phyloP scores from a whole-genome alignment of 208 protist genomes.

The Leishmania amazonensis region DNA sequence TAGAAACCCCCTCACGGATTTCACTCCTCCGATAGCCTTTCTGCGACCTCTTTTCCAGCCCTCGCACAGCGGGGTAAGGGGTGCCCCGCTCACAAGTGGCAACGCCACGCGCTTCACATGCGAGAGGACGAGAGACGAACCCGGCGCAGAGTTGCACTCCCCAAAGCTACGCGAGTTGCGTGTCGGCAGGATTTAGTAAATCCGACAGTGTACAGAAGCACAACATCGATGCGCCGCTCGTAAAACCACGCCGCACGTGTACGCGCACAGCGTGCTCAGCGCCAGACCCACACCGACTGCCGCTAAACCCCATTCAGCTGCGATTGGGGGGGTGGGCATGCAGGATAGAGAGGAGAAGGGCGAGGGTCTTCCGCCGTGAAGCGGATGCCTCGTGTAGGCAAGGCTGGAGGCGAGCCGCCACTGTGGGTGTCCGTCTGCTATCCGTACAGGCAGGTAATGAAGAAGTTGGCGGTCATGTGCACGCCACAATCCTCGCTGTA shows the following conservation, averaged over 20 bases:
- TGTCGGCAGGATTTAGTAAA: not conserved
- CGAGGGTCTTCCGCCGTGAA: no score
- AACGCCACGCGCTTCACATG: not conserved
- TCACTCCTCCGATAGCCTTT: not conserved
- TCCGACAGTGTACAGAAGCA: not conserved
- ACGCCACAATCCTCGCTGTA: no score
- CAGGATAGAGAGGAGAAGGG: not conserved
- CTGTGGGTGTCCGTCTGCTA: no score
- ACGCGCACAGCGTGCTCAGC: not conserved
- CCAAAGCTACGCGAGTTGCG: not conserved
- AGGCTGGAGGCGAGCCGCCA: no score
- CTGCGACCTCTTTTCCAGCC: not conserved
- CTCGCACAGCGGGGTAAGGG: not conserved
- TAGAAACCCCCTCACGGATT: not conserved
- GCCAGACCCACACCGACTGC: not conserved
- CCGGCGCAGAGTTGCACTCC: not conserved
- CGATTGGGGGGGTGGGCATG: no score
- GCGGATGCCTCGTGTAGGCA: no score
- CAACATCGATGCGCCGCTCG: not conserved
- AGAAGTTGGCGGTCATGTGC: no score
- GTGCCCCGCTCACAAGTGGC: not conserved
- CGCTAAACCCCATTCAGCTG: not conserved
- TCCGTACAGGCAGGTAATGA: no score
- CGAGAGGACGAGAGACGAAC: not conserved
- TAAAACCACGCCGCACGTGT: not conserved